phyloP scores from a whole-genome alignment of 2,329 filamentous ascomycete species.

The Cyphellophora europaea region DNA sequence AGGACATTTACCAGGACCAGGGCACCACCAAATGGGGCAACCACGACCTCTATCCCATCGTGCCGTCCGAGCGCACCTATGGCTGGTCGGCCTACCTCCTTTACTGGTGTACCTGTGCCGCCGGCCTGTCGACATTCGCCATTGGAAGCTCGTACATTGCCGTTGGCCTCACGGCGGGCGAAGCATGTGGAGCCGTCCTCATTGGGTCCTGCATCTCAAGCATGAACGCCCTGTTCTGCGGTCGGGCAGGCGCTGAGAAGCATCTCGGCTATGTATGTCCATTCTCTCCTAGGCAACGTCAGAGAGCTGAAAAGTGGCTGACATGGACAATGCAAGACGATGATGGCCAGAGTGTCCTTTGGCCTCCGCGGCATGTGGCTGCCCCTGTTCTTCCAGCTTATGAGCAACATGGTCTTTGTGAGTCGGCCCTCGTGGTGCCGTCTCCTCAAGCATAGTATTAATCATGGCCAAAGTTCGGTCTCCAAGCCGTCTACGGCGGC shows the following conservation, averaged over 20 bases:
- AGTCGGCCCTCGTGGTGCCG: neutral
- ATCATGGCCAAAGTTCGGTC: constrained; percentile 1
- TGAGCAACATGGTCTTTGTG: constrained; percentile 5
- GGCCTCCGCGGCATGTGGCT: constrained; percentile 4
- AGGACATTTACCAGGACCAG: constrained; percentile 1
- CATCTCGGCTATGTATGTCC: constrained; percentile 2
- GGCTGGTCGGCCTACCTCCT: neutral
- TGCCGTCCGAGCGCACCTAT: neutral
- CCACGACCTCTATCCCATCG: neutral
- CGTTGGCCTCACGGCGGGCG: constrained; percentile 3
- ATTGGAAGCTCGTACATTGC: constrained; percentile 2
- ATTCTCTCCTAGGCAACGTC: no score
- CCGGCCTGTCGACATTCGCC: neutral
- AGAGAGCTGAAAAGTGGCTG: no score
- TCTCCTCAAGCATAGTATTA: neutral
- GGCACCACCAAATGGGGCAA: neutral
- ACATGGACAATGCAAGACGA: no score
- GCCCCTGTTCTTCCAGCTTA: constrained; percentile 4
- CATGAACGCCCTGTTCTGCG: constrained; percentile 3
- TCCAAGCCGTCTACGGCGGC: constrained; percentile 4
- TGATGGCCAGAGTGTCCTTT: constrained; percentile 5
- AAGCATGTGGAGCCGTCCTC: constrained; percentile 1
- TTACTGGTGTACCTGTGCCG: neutral
- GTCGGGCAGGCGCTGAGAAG: constrained; percentile 4
- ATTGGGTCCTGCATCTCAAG: constrained; percentile 1